Evolutionary conservation across 2,329 filamentous ascomycete genomes (phyloP).

Genomic region (Cordyceps sp.): DNA sequence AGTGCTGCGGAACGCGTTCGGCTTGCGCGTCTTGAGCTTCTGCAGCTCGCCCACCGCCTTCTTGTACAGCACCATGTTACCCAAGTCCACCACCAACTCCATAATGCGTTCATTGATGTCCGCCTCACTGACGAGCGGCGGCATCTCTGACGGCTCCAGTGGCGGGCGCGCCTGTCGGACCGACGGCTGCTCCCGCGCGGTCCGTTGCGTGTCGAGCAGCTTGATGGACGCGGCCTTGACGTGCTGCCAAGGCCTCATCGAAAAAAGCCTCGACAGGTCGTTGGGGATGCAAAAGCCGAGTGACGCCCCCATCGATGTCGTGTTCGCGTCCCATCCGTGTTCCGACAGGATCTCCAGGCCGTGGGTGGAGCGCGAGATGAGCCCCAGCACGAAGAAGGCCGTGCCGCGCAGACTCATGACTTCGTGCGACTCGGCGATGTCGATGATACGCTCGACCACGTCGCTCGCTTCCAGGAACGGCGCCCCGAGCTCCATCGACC

Average conservation of each 20-base stretch:
- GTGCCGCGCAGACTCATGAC: slow-evolving; percentile 90
- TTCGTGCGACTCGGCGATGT: slow-evolving; percentile 73
- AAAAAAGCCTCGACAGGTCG: slow-evolving; percentile 63
- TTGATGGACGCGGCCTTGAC: slow-evolving; percentile 27
- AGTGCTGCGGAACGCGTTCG: slow-evolving; percentile 57
- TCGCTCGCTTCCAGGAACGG: slow-evolving; percentile 84
- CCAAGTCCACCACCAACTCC: slow-evolving; percentile 71
- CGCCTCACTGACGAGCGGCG: slow-evolving; percentile 36
- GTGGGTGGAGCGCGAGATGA: slow-evolving; percentile 83
- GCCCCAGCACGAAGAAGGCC: slow-evolving; percentile 85
- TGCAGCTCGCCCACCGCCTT: slow-evolving; percentile 68
- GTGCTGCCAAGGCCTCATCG: slow-evolving; percentile 44
- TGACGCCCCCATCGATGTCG: slow-evolving; percentile 65
- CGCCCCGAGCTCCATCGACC: slow-evolving; percentile 92
- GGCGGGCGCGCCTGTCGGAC: slow-evolving; percentile 22
- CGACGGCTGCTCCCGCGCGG: slow-evolving; percentile 27
- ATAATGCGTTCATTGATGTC: slow-evolving; percentile 65
- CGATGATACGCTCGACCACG: slow-evolving; percentile 72
- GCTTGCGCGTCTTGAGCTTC: slow-evolving; percentile 61
- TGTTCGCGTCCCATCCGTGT: slow-evolving; percentile 83
- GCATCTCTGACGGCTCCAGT: slow-evolving; percentile 23
- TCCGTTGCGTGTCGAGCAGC: slow-evolving; percentile 35
- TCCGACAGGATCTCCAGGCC: slow-evolving; percentile 83
- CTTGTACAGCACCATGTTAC: slow-evolving; percentile 86
- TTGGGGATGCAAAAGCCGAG: slow-evolving; percentile 77